phyloP scores from a whole-genome alignment of 225 moss, liverwort and hornwort species.

The Neckera pumila region DNA sequence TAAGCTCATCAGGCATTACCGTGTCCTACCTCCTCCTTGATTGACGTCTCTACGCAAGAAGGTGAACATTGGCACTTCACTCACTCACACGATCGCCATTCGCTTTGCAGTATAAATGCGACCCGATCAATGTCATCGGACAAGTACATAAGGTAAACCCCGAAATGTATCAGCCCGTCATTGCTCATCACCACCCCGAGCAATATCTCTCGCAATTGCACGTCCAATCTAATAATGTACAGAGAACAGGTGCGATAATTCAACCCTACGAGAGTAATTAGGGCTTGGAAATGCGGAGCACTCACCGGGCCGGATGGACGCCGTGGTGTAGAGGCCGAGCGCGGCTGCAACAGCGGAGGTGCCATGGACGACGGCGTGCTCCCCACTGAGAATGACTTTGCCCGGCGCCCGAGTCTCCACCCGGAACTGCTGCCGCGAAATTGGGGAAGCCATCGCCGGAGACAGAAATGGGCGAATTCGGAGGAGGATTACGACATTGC shows the following conservation, averaged over 20 bases:
- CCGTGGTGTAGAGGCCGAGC: slow-evolving; percentile 72
- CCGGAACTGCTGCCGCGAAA: background rate
- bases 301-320: slow-evolving; percentile 21
- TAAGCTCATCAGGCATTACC: background rate
- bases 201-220: background rate
- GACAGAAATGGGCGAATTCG: background rate
- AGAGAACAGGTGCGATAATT: background rate
- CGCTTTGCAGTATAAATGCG: background rate
- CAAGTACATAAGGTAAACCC: background rate
- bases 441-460: slow-evolving; percentile 9
- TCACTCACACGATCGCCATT: background rate
- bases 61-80: background rate
- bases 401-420: slow-evolving; percentile 81
- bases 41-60: background rate
- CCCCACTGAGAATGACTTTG: slow-evolving; percentile 86
- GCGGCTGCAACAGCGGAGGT: slow-evolving; percentile 74
- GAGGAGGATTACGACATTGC: background rate
- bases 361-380: slow-evolving; percentile 96
- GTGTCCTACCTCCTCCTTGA: background rate
- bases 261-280: background rate
- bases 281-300: background rate
- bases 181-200: background rate
- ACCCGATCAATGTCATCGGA: background rate
- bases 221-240: background rate
- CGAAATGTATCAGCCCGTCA: background rate